Percentiles rank a stretch among this genome's conserved stretches.
Conservation (phyloP, 2,329 filamentous ascomycete species). For the Trichoderma harzianum region DNA sequence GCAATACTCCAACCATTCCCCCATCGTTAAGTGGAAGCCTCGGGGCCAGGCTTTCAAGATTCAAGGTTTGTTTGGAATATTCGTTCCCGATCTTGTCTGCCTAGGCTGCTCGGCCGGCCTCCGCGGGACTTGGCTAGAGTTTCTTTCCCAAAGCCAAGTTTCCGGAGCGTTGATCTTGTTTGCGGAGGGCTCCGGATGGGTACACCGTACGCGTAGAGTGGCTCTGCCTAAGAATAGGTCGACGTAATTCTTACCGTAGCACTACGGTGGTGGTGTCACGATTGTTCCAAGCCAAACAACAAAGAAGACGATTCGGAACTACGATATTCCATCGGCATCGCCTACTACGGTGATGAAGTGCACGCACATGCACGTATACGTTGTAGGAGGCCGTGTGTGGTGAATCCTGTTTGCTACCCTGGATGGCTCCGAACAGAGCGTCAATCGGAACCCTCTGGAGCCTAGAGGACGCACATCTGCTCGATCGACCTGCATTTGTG, state of each 20-base stretch:
- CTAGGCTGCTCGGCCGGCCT: neutral
- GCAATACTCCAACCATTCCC: neutral
- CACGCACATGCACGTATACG: neutral
- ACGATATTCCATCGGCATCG: neutral
- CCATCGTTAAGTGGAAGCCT: neutral
- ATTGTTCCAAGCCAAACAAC: too few relatives aligned
- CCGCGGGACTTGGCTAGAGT: neutral
- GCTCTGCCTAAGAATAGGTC: neutral
- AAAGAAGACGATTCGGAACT: neutral
- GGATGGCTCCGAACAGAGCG: neutral
- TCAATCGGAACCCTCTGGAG: neutral
- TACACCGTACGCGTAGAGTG: neutral
- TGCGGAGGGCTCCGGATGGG: neutral
- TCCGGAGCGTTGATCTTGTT: neutral
- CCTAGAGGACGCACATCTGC: neutral
- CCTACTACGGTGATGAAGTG: neutral
- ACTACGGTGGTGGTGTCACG: neutral
- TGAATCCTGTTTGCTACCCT: neutral
- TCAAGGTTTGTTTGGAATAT: neutral
- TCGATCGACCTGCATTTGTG: neutral
- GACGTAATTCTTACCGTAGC: neutral
- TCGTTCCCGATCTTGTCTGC: neutral
- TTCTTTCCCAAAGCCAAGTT: neutral
- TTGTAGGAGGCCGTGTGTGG: neutral
- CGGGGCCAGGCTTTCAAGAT: neutral